Base-by-base conservation (phyloP, 768 basidiomycete species). In the Termitomyces sp. region DNA sequence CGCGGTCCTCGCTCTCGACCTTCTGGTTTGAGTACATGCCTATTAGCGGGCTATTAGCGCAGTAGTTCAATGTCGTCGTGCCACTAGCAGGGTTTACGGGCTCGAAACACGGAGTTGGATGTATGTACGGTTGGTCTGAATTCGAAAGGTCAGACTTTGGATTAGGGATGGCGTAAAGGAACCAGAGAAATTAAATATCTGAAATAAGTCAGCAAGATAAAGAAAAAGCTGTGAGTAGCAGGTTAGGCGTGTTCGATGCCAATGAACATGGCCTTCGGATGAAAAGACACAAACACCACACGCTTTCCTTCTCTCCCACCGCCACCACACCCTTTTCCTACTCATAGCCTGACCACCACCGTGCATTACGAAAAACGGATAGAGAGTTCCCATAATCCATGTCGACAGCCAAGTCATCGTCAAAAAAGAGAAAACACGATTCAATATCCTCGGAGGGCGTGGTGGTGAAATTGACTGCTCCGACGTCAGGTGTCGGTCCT, bases 351-450 rank as follows among this genome's bases (percentile, higher is more conserved):
- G 23, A 32, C 23, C 27, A 40, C 42, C 38, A 31, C 19, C n/a
- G 47, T 48, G 31, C 43, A 43, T 40, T 27, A 54, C 59, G 23
- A 34, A 35, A 29, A 40, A 34, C 25, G 29, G 35, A 34, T 10
- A 40, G 19, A 49, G 40, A 68, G 21, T 50, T 25, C 23, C 17
- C 49, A 50, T 50, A 38, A 38, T 34, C n/a, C 54, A 76, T 76
- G 73, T 67, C 73, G 56, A 66, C 65, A 46, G 64, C 68, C 50
- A 74, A 73, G 62, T 65, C 71, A 61, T 56, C 60, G 59, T 73
- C 72, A 60, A 79, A 75, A 71, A 81, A 80, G 55, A 60, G 65
- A 48, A 66, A 66, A 58, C 62, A 53, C 38, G 63, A 64, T 44
- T 48, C 60, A 21, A 55, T 46, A 50, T 51, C 58, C 32, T 58